Evolutionary conservation across 2,329 filamentous ascomycete species (phyloP), one percentile per base, ranked within the genome.

Genomic region (Cladosporium sp.): DNA sequence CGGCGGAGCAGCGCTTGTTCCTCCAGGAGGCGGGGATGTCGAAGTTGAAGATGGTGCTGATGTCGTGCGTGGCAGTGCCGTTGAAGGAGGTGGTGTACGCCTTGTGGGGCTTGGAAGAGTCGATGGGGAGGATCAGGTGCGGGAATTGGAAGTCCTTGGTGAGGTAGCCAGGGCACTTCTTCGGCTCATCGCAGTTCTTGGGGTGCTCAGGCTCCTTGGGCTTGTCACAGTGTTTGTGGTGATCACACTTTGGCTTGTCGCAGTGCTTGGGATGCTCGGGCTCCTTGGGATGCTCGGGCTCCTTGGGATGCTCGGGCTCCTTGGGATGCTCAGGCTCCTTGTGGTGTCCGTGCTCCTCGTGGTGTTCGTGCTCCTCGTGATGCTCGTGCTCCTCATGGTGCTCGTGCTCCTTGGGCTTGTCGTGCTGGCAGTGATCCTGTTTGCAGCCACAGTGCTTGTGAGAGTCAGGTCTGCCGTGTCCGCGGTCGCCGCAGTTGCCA

Each of bases 1-100:
- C 74, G 23, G 84, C 72, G 4, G 78, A 81, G 76, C 82, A 84
- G 44, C 76, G 80, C 67, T 79, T 80, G 66, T 78, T 78, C 44
- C 72, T 66, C 57, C 78, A 74, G 4, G 70, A 71, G 2, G 73
- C 68, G 0, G 79, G 78, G 29, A 84, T 74, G 67, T 83, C 79
- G 69, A 84, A 84, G 66, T 78, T 79, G 76, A 83, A 83, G 66
- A 84, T 67, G 18, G 76, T 75, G 49, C 73, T 76, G 29, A 70
- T 66, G 2, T 69, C 74, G 3, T 78, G 73, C 2, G 78, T 80
- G 66, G 84, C 73, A 16, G 75, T 71, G 26, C 75, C 81, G 46
- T 73, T 74, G 70, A 77, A 80, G 26, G 75, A 72, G 1, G 79
- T 78, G 0, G 81, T 81, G 44, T 77, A 77, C 7, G 78, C 72